phyloP scores from a whole-genome alignment of 2,329 filamentous ascomycete genomes.

The Fusarium papillatum region DNA sequence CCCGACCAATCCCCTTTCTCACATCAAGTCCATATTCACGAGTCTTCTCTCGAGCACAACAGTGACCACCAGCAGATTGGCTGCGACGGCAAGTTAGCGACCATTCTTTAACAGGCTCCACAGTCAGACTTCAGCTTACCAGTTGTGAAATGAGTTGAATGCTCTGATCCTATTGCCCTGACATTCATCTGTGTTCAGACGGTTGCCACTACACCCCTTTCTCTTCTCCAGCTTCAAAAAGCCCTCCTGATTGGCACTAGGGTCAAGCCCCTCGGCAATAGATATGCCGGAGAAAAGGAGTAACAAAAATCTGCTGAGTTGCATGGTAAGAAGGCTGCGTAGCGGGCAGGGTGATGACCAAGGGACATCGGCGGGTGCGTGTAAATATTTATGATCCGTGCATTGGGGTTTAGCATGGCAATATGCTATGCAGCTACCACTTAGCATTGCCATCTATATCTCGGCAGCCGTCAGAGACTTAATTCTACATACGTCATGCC shows the following conservation, averaged over 20 bases:
- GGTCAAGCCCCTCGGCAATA: neutral
- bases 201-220: neutral
- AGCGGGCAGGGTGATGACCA: neutral
- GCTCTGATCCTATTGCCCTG: neutral
- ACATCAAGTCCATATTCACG: conserved; percentile 4
- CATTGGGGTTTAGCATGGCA: neutral
- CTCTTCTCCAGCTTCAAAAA: neutral
- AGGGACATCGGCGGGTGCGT: neutral
- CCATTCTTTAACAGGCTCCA: neutral
- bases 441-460: neutral
- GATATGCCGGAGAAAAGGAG: neutral
- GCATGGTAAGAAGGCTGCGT: neutral
- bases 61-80: neutral
- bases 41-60: conserved; percentile 5
- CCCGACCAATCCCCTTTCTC: neutral
- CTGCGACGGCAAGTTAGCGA: neutral
- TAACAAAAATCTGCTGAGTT: neutral
- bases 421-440: neutral
- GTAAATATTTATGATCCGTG: neutral
- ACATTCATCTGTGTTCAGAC: neutral
- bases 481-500: neutral
- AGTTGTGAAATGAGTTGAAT: conserved; percentile 10
- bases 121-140: neutral
- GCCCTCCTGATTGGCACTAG: neutral
- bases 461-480: neutral